Evolutionary conservation across 805 yeast species (phyloP), one percentile per base, ranked within the genome.

Genomic region (Grigorovia transvaalensis): DNA sequence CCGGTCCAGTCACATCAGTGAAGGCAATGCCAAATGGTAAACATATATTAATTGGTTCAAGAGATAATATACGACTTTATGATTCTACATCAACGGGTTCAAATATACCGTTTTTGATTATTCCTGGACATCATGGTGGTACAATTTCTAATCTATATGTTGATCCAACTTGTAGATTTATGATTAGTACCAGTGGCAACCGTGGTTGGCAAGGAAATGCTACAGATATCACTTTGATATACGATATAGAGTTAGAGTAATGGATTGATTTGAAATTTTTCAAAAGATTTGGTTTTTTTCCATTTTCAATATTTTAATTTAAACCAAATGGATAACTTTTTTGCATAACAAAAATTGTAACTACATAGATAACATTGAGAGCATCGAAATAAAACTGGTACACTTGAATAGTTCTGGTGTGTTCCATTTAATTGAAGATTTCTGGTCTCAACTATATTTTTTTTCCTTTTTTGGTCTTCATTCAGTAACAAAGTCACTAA

Each of bases 61-160:
- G 77, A 57, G 99, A 93, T 64, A 93, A 93, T 62, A 82, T 93
- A 41, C 75, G 99, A 59, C 70, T 93, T 30, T 93, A 88, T 69
- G 95, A 93, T 62, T 73, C 89, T 53, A 65, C 64, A 15, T 5
- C 45, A 2, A 43, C 45, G 15, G 8, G 33, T 1, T 8, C 54
- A 5, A 43, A 45, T 29, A 74, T 84, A 9, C 97, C 97, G 17
- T 93, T 91, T 63, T 75, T 84, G 65, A 90, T 95, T 59, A 77
- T 93, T 11, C 96, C 99, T 0, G 98, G 99, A 0, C 98, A 93
- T 66, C 96, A 88, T 62, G 98, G 99, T 48, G 96, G 97, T 29
- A 79, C 81, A 2, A 71, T 93, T 38, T 85, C 95, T 47, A 80
- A 81, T 50, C 71, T 93, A 56, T 74, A 79, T 51, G 83, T 90